These are phyloP conservation scores for Paecilomyces niveus DNA, from an alignment of 2,329 filamentous ascomycete genomes.

Conservation along the genomic window DNA sequence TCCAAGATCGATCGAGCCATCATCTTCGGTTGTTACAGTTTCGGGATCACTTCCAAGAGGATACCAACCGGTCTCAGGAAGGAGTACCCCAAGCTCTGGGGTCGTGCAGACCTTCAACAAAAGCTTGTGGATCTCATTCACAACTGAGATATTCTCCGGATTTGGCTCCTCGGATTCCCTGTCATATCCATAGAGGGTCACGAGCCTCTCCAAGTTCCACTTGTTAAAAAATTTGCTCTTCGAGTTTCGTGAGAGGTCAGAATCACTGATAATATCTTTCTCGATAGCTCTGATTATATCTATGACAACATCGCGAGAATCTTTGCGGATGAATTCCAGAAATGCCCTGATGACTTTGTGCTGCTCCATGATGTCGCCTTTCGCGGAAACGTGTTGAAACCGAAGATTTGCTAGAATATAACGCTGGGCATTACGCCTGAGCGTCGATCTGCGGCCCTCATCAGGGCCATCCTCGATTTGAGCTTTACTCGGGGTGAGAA, in stretches of 20 bases:
- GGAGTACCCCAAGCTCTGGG: slow-evolving; percentile 63
- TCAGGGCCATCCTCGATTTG: slow-evolving; percentile 50
- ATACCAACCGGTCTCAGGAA: slow-evolving; percentile 77
- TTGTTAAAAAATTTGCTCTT: slow-evolving; percentile 74
- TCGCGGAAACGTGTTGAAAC: slow-evolving; percentile 68
- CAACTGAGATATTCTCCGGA: slow-evolving; percentile 47
- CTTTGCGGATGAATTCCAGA: slow-evolving; percentile 69
- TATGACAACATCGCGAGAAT: slow-evolving; percentile 65
- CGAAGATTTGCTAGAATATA: slow-evolving; percentile 75
- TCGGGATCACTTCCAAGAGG: slow-evolving; percentile 61
- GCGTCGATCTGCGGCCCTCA: slow-evolving; percentile 63
- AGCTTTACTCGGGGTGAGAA: slow-evolving; percentile 62
- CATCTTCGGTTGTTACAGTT: slow-evolving; percentile 38
- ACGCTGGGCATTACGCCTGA: slow-evolving; percentile 74
- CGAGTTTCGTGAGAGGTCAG: slow-evolving; percentile 61
- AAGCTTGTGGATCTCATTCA: slow-evolving; percentile 66
- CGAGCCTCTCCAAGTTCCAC: slow-evolving; percentile 63
- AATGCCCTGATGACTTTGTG: slow-evolving; percentile 61
- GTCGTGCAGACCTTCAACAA: slow-evolving; percentile 69
- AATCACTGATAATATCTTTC: slow-evolving; percentile 65
- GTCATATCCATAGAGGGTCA: slow-evolving; percentile 59
- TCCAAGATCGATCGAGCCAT: slow-evolving; percentile 53
- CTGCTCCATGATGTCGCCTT: slow-evolving; percentile 75
- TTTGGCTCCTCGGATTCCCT: slow-evolving; percentile 39
- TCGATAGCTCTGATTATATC: slow-evolving; percentile 69